Conservation (phyloP, 768 basidiomycete genomes). For the Terana coerulea region DNA sequence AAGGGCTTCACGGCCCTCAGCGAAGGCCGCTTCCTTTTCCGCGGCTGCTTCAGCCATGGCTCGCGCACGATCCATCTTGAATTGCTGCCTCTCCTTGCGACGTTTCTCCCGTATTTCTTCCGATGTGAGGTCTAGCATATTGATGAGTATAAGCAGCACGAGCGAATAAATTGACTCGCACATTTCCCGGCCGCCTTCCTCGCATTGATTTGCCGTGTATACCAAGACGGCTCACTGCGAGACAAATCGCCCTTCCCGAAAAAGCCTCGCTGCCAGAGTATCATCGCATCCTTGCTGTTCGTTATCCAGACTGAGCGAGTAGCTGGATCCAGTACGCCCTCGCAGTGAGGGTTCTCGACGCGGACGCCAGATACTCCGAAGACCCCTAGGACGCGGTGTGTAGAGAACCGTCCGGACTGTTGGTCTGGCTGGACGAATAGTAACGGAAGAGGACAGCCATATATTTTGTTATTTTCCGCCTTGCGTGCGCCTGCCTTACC, state of each 20-base stretch:
- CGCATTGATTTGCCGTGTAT: slow-evolving; percentile 70
- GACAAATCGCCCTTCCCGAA: slow-evolving; percentile 97
- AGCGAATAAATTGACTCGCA: slow-evolving; percentile 13
- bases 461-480: slow-evolving; percentile 63
- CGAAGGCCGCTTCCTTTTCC: slow-evolving; percentile 75
- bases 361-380: slow-evolving; percentile 46
- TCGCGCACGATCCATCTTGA: slow-evolving; percentile 87
- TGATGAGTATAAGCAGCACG: neutral
- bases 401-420: slow-evolving; percentile 37
- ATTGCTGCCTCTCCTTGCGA: slow-evolving; percentile 83
- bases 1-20: slow-evolving; percentile 61
- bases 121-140: slow-evolving; percentile 54
- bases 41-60: slow-evolving; percentile 82
- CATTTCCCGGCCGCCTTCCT: slow-evolving; percentile 52
- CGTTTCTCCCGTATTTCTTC: slow-evolving; percentile 91
- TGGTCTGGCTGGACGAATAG: slow-evolving; percentile 40
- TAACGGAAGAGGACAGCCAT: slow-evolving; percentile 68
- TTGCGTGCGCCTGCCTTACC: slow-evolving; percentile 52
- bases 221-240: slow-evolving; percentile 94
- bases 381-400: slow-evolving; percentile 41
- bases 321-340: slow-evolving; percentile 69
- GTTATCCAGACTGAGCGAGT: slow-evolving; percentile 90
- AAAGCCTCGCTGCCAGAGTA: slow-evolving; percentile 88
- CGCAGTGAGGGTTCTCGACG: slow-evolving; percentile 67
- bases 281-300: slow-evolving; percentile 53